A percentile compares a stretch with the other conserved stretches of the same genome.
These are phyloP conservation scores for Omphalotus guepiniiformis DNA, from an alignment of 768 basidiomycete genomes.

Conservation along the genomic window DNA sequence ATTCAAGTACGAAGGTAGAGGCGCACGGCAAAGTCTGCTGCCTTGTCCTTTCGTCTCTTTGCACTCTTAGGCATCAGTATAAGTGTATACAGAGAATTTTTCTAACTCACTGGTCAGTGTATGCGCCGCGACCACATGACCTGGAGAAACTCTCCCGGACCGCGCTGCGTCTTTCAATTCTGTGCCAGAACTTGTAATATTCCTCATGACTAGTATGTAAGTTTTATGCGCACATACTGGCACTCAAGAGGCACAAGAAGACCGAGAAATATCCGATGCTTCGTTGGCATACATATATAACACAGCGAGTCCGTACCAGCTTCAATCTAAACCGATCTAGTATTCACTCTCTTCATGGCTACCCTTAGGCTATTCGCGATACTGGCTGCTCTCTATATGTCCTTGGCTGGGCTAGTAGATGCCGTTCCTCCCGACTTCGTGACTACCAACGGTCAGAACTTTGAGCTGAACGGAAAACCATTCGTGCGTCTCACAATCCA, in stretches of 20 bases:
- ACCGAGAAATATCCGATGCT: too few relatives aligned
- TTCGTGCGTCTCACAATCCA: conserved; percentile 31
- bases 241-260: too few relatives aligned
- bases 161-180: neutral
- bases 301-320: too few relatives aligned
- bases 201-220: too few relatives aligned
- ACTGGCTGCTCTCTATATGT: neutral
- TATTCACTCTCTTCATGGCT: neutral
- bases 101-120: neutral
- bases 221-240: too few relatives aligned
- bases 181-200: neutral
- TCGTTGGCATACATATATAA: too few relatives aligned
- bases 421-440: conserved; percentile 37
- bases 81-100: neutral
- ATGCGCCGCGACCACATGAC: conserved; percentile 3
- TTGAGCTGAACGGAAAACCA: conserved; percentile 46
- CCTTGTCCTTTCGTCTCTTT: conserved; percentile 85
- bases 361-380: neutral
- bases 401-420: neutral
- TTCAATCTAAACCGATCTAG: too few relatives aligned
- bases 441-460: conserved; percentile 35
- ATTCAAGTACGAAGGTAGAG: neutral
- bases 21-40: conserved; percentile 82
- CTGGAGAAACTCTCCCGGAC: neutral
- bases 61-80: conserved; percentile 74